A percentile compares a stretch with the other conserved stretches of the same genome.
phyloP scores from a whole-genome alignment of 768 basidiomycete species.

The Strobilomyces confusus region DNA sequence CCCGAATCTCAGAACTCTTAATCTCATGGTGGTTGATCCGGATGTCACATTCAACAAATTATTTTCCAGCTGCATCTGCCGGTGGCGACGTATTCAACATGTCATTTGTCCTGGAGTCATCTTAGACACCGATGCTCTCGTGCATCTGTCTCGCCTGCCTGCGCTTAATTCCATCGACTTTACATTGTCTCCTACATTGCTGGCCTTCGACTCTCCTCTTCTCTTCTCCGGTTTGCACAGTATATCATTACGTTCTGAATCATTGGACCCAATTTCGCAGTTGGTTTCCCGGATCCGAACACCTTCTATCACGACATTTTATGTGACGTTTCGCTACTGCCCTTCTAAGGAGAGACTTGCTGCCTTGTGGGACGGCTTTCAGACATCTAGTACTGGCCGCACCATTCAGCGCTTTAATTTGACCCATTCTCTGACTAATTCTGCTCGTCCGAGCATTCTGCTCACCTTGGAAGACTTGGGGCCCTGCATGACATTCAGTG shows the following conservation, averaged over 20 bases:
- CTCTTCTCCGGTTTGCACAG: neutral
- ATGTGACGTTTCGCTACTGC: no score
- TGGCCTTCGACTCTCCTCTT: neutral
- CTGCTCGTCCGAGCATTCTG: neutral
- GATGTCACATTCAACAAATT: neutral
- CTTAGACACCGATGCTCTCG: neutral
- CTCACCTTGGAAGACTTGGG: neutral
- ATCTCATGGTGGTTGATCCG: neutral
- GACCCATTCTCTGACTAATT: neutral
- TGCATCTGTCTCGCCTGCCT: neutral
- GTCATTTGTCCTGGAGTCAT: neutral
- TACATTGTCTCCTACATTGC: no score
- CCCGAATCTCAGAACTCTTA: neutral
- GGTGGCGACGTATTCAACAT: neutral
- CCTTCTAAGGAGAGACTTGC: neutral
- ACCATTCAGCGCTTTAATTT: neutral
- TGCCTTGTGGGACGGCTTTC: neutral
- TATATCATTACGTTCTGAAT: neutral
- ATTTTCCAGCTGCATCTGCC: neutral
- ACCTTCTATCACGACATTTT: neutral
- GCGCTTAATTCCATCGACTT: no score
- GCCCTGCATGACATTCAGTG: neutral
- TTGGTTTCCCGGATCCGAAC: neutral
- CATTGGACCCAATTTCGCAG: neutral
- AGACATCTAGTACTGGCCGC: neutral